These are phyloP conservation scores for Pythium dissotocum DNA, from an alignment of 352 stramenopile genomes.

Conservation along the genomic window DNA sequence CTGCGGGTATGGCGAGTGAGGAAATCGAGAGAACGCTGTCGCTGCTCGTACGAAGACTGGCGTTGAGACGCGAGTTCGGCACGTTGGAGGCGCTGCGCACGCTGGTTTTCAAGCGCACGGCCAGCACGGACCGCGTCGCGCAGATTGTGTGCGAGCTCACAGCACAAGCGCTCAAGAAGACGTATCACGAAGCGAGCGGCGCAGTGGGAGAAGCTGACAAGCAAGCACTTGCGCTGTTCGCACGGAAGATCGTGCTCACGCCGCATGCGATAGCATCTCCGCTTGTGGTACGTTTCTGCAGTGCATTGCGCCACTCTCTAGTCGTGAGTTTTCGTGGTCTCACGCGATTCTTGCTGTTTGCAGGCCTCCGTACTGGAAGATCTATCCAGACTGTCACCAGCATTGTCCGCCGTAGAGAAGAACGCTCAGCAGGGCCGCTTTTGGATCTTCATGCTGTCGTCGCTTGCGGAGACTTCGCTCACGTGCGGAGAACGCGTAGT, in stretches of 20 bases:
- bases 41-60: slow-evolving; percentile 35
- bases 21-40: slow-evolving; percentile 16
- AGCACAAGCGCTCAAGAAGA: slow-evolving; percentile 8
- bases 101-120: neutral
- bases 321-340: too few species aligned
- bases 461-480: neutral
- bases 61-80: slow-evolving; percentile 17
- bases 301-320: too few species aligned
- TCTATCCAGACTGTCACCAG: neutral
- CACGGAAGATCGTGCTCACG: slow-evolving; percentile 18
- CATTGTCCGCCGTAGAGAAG: neutral
- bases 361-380: neutral
- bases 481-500: slow-evolving; percentile 19
- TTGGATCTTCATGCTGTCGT: slow-evolving; percentile 12
- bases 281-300: slow-evolving; percentile 19
- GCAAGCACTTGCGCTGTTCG: slow-evolving; percentile 8
- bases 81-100: slow-evolving; percentile 24
- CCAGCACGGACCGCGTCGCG: slow-evolving; percentile 11
- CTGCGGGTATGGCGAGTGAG: slow-evolving; percentile 11
- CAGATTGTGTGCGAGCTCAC: slow-evolving; percentile 14
- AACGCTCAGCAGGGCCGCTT: neutral
- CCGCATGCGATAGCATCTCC: slow-evolving; percentile 15
- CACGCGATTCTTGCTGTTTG: neutral
- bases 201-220: neutral
- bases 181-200: neutral